Percentiles rank a stretch among this genome's conserved stretches.
Evolutionary conservation across 257 asterid genomes (phyloP).

Genomic region (Forsythia viridissima): DNA sequence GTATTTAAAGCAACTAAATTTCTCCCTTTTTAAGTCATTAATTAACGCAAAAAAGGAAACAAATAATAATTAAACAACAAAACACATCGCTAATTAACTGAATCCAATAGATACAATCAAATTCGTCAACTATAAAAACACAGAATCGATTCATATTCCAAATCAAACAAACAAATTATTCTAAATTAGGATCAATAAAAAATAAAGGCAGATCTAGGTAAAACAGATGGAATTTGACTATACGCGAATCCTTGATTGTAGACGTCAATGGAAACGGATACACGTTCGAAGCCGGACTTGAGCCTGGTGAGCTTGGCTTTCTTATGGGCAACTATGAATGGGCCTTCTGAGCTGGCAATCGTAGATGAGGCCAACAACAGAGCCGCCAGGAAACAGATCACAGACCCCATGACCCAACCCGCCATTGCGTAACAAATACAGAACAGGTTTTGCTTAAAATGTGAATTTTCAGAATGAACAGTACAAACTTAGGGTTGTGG

Average conservation of each 20-base stretch:
- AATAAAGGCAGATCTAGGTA: constrained; percentile 29
- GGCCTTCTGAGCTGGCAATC: constrained; percentile 60
- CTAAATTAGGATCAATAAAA: background rate
- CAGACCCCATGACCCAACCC: constrained; percentile 24
- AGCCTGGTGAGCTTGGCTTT: constrained; percentile 74
- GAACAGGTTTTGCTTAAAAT: background rate
- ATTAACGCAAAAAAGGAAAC: constrained; percentile 10
- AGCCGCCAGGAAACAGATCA: constrained; percentile 34
- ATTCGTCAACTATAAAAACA: constrained; percentile 5
- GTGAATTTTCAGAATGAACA: background rate
- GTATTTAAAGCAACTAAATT: constrained; percentile 16
- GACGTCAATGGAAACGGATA: constrained; percentile 70
- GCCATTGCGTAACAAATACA: constrained; percentile 38
- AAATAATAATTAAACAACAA: background rate
- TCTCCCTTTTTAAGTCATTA: background rate
- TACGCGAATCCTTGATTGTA: constrained; percentile 93
- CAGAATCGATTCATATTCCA: background rate
- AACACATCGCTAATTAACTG: background rate
- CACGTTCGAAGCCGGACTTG: constrained; percentile 73
- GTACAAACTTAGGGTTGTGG: background rate
- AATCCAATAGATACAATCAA: background rate
- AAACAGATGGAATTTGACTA: constrained; percentile 5
- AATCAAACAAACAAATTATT: background rate
- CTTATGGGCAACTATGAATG: constrained; percentile 85
- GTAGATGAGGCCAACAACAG: constrained; percentile 35